Evolutionary conservation across 2,329 filamentous ascomycete species (phyloP), one percentile per base, ranked within the genome.

Genomic region (Aspergillus costaricaensis): DNA sequence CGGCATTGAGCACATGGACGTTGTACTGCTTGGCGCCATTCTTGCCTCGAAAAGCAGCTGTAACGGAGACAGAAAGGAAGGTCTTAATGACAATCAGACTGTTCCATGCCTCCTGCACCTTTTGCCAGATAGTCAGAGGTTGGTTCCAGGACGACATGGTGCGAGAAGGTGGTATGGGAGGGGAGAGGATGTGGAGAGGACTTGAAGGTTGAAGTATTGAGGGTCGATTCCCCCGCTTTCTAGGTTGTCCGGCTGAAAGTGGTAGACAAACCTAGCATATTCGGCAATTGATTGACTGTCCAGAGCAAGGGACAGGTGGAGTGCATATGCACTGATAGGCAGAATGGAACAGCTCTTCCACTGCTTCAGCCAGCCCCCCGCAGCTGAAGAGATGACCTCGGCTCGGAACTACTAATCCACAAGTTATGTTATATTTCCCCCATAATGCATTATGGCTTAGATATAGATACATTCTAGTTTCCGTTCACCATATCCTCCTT

Each of bases 401-500:
- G 41, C 41, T 23, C 41, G 12, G 10, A 23, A 14, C 19, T 44
- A 15, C 41, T 14, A 21, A 5, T 44, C 19, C 23, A 47, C 21
- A 48, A 44, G 23, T 15, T 58, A 17, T 15, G n/a, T 50, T 14
- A n/a, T 23, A 27, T 27, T 8, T 9, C 2, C 23, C 21, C 27
- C 23, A 8, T 17, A 27, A 27, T 15, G 30, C 17, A 30, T 30
- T 17, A 50, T 54, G 30, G 17, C 19, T 15, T 21, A 36, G 32
- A 41, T 15, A 32, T 51, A 36, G 32, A 36, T 14, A 30, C 52
- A 55, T 25, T n/a, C 68, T 68, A 76, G 56, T 74, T 59, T 32
- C 73, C 74, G 60, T 77, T 75, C 57, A 72, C 68, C 65, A 71
- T 61, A 36, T 72, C 74, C 65, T 79, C 77, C 68, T 80, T 77